Evolutionary conservation across 176 grass and related monocot species (phyloP), one percentile per base, ranked within the genome.

Genomic region (Zizania latifolia): DNA sequence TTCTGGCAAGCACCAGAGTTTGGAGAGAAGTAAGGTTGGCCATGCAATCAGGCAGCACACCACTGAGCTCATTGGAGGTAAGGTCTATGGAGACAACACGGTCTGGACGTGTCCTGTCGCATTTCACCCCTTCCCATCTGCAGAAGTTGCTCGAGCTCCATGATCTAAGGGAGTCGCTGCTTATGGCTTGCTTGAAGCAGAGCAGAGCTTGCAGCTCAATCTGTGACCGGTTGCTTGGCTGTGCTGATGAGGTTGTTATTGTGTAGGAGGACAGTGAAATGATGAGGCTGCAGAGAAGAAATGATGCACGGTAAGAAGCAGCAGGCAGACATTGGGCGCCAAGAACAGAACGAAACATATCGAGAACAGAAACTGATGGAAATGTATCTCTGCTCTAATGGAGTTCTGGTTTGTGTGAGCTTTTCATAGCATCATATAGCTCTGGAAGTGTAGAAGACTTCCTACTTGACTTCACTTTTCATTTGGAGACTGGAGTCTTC

Each of bases 61-160:
- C 89, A 10, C 12, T 63, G 29, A 87, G 50, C 22, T 5, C 0
- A 0, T 3, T 3, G 32, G 66, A 84, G 1, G 58, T 72, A 9
- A 91, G 19, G 15, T 84, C 59, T 10, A 91, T 7, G 68, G 84
- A 75, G 1, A 59, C 58, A 2, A 75, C 89, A 11, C 77, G 82
- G 37, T 3, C 23, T 5, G 55, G 74, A 1, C 35, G 34, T 11
- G 51, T 23, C 0, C 9, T 67, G 50, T 65, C 16, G 53, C 89
- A 90, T 10, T 13, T 55, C 14, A 91, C 65, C 1, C 85, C 85
- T 73, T 46, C 39, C 89, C 89, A 91, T 19, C 35, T 10, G 73
- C 84, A 91, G 62, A 81, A 84, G 15, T 56, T 12, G 22, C 68
- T 53, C 17, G 89, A 78, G 1, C 16, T 1, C 89, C 84, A 90